These are phyloP conservation scores for Aspergillus puulaauensis DNA, from an alignment of 2,329 filamentous ascomycete genomes.

Conservation along the genomic window DNA sequence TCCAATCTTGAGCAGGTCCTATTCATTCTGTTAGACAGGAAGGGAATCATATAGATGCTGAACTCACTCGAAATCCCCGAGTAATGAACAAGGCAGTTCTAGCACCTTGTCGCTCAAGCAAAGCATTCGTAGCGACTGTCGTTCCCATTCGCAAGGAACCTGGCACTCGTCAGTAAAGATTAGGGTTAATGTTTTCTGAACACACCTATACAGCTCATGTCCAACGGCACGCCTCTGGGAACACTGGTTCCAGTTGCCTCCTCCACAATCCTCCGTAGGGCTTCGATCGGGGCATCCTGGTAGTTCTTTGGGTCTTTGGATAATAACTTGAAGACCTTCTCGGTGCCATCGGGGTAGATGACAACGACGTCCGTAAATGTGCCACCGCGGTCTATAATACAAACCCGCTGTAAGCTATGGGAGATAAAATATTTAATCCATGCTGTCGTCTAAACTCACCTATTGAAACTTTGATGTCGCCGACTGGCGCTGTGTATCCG, in stretches of 20 bases:
- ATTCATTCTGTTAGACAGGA: too few relatives aligned
- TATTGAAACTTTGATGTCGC: too few relatives aligned
- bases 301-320: conserved; percentile 42
- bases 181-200: too few relatives aligned
- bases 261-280: conserved; percentile 70
- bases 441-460: too few relatives aligned
- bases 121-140: conserved; percentile 86
- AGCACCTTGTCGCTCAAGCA: conserved; percentile 87
- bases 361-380: conserved; percentile 44
- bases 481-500: too few relatives aligned
- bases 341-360: conserved; percentile 35
- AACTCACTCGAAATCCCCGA: conserved; percentile 65
- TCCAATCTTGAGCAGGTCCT: conserved; percentile 80
- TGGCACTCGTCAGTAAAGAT: too few relatives aligned
- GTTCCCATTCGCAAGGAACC: conserved; percentile 80
- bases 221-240: conserved; percentile 36
- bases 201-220: conserved; percentile 35
- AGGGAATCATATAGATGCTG: too few relatives aligned
- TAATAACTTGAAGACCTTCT: conserved; percentile 41
- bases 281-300: conserved; percentile 65
- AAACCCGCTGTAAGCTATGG: too few relatives aligned
- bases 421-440: too few relatives aligned
- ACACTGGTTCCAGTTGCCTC: conserved; percentile 35
- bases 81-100: conserved; percentile 84
- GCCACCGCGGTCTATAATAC: conserved; percentile 36